Evolutionary conservation across 2,329 filamentous ascomycete species (phyloP), one percentile per base, ranked within the genome.

Genomic region (Cryphonectria naterciae): DNA sequence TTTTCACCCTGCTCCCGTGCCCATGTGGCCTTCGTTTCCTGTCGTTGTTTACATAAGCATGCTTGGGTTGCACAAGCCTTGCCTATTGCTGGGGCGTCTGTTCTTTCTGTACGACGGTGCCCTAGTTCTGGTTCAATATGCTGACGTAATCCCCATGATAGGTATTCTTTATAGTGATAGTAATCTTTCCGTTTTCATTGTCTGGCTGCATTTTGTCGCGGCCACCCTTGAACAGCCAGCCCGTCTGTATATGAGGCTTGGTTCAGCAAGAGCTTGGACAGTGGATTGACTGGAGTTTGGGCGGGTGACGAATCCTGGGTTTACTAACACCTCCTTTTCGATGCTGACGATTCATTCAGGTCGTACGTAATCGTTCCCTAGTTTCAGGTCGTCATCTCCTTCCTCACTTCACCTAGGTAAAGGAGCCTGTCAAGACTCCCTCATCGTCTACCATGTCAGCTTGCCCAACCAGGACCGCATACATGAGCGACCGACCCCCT

Each of bases 401-500:
- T 32, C 56, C 56, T 60, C 32, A 60, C 56, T 37, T 60, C n/a
- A 58, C 28, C 56, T n/a, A 17, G 25, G 54, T 8, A 15, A 17
- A 28, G 54, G 54, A 58, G 54, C 54, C 58, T 39, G 58, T 39
- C 58, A 61, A 32, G 4, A 10, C 46, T 49, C 19, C 25, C 5
- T 11, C 10, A 32, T n/a, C 15, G 22, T 37, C 39, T 35, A 39
- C 19, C 58, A 61, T 61, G 58, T 8, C 19, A 11, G 61, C 37
- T 17, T 28, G 25, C 22, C 8, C 19, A 43, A 22, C 35, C 5
- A 39, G 37, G 3, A 37, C 41, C 41, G 56, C 39, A 52, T 39
- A 17, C 56, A 68, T 62, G 66, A 61, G 22, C 49, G 56, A 52
- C 63, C 46, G 56, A 39, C 63, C 35, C 49, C 28, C 17, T 28